Evolutionary conservation across 768 basidiomycete genomes (phyloP).

Genomic region (Termitomyces sp.): DNA sequence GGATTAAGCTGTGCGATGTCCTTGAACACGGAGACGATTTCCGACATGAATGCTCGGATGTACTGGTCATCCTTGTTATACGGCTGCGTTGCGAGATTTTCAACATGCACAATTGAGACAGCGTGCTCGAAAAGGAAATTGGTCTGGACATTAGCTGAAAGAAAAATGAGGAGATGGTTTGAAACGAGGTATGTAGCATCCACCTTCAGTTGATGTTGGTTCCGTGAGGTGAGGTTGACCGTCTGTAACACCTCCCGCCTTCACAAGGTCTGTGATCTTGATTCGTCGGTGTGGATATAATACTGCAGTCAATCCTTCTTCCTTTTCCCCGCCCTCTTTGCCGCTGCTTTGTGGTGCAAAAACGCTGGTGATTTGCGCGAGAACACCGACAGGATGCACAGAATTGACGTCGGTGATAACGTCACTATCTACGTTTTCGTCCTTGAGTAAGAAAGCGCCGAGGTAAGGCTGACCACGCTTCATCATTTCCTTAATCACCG

Average conservation of each 20-base stretch:
- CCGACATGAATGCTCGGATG: slow-evolving; percentile 92
- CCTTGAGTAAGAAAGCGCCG: slow-evolving; percentile 94
- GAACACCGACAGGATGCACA: slow-evolving; percentile 91
- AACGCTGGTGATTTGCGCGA: slow-evolving; percentile 94
- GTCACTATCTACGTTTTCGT: slow-evolving; percentile 89
- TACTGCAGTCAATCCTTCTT: slow-evolving; percentile 91
- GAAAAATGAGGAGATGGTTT: slow-evolving; percentile 1
- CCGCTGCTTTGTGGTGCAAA: slow-evolving; percentile 52
- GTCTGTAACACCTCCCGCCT: slow-evolving; percentile 46
- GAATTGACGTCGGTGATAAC: slow-evolving; percentile 84
- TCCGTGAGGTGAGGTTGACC: slow-evolving; percentile 40
- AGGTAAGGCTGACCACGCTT: slow-evolving; percentile 95
- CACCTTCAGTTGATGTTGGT: slow-evolving; percentile 34
- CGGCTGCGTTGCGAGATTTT: slow-evolving; percentile 74
- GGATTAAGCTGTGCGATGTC: slow-evolving; percentile 97
- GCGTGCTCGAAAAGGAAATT: slow-evolving; percentile 78
- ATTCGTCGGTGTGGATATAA: slow-evolving; percentile 92
- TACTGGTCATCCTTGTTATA: slow-evolving; percentile 94
- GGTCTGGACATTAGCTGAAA: slow-evolving; percentile 64
- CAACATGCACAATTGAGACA: slow-evolving; percentile 86
- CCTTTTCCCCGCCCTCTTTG: slow-evolving; percentile 59
- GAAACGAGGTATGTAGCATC: neutral
- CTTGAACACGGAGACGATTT: slow-evolving; percentile 97
- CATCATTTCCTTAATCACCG: slow-evolving; percentile 95
- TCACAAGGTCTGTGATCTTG: slow-evolving; percentile 81